These are phyloP conservation scores for Lentinula aciculospora DNA, from an alignment of 768 basidiomycete genomes.

Conservation along the genomic window DNA sequence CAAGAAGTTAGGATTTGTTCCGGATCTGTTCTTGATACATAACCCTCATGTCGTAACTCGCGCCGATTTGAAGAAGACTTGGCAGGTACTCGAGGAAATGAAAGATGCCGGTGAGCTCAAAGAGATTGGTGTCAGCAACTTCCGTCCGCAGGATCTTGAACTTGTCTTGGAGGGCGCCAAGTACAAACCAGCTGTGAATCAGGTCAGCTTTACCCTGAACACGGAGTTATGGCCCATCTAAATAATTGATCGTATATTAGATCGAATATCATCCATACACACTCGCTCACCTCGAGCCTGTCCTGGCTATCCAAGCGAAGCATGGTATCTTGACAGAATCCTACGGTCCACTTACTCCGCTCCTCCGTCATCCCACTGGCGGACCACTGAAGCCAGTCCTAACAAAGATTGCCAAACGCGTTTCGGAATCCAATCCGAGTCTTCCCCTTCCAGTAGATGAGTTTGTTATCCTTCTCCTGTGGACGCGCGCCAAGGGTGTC, in stretches of 20 bases:
- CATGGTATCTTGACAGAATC: conserved; percentile 33
- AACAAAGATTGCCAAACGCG: conserved; percentile 23
- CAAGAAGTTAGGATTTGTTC: conserved; percentile 38
- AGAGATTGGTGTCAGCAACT: conserved; percentile 51
- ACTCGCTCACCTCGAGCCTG: conserved; percentile 25
- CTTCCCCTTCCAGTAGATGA: conserved; percentile 5
- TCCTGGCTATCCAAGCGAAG: conserved; percentile 27
- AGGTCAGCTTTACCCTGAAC: conserved; percentile 35
- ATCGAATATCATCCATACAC: conserved; percentile 32
- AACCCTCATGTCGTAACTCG: conserved; percentile 23
- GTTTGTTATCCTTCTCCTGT: conserved; percentile 23
- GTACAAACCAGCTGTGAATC: conserved; percentile 49
- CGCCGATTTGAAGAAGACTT: conserved; percentile 27
- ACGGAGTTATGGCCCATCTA: neutral
- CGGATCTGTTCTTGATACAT: conserved; percentile 55
- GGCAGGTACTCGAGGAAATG: conserved; percentile 48
- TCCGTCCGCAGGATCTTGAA: conserved; percentile 39
- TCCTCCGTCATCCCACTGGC: conserved; percentile 18
- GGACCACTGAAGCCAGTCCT: conserved; percentile 31
- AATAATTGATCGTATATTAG: conserved; percentile 12
- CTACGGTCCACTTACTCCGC: conserved; percentile 30
- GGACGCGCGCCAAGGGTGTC: conserved; percentile 26
- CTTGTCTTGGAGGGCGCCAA: conserved; percentile 35
- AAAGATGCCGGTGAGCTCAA: conserved; percentile 33
- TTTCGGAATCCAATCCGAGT: conserved; percentile 5